Percentiles rank a stretch among this genome's conserved stretches.
Evolutionary conservation across 345 rosid species (phyloP).

Genomic region (Sonneratia alba): DNA sequence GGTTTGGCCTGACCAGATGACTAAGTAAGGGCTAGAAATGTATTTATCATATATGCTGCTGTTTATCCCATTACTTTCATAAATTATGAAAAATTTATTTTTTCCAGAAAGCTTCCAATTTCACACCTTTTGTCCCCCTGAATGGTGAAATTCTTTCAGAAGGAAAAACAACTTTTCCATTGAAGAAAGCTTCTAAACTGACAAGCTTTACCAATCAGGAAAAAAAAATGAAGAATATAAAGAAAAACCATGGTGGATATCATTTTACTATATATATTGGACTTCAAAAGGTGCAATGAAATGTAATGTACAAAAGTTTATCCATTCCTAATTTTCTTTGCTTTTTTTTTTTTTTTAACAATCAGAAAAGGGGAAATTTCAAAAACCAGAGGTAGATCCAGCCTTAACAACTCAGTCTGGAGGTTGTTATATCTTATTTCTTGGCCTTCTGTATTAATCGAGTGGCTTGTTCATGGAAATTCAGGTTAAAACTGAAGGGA

Average conservation of each 20-base stretch:
- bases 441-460: background rate
- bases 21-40: conserved; percentile 14
- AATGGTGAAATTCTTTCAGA: background rate
- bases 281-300: too few species aligned
- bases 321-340: background rate
- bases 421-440: background rate
- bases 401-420: background rate
- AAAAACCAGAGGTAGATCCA: background rate
- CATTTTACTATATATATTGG: too few species aligned
- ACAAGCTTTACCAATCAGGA: background rate
- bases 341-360: background rate
- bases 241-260: background rate
- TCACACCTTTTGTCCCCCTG: background rate
- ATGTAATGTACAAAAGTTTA: background rate
- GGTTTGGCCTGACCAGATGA: conserved; percentile 85
- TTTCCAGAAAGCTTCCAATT: too few species aligned
- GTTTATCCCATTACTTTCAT: too few species aligned
- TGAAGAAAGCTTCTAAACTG: too few species aligned
- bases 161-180: background rate
- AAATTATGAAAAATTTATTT: too few species aligned
- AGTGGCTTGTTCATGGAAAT: conserved; percentile 6
- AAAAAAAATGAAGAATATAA: too few species aligned
- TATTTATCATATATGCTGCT: background rate
- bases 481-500: conserved; percentile 83
- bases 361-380: background rate